phyloP scores from a whole-genome alignment of 73 alveolate genomes.

The Uronychia setigera region DNA sequence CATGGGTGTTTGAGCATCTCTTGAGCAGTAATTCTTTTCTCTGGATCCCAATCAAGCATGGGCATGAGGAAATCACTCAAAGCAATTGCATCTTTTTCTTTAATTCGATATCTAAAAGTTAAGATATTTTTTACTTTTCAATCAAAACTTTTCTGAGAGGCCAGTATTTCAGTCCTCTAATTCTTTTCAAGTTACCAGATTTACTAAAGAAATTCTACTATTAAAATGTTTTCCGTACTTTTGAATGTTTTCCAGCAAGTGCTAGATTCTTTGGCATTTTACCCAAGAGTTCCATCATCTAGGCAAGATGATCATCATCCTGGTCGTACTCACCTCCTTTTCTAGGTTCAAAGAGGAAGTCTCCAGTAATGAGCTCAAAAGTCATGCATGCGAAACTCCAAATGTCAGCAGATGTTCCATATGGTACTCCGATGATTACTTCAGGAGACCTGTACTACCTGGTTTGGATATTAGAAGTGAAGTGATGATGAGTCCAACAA shows the following conservation, averaged over 20 bases:
- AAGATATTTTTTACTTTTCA: slow-evolving; percentile 36
- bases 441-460: slow-evolving; percentile 94
- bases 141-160: slow-evolving; percentile 69
- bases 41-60: slow-evolving; percentile 82
- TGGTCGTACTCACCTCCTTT: slow-evolving; percentile 65
- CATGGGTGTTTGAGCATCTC: slow-evolving; percentile 83
- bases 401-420: slow-evolving; percentile 90
- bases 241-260: slow-evolving; percentile 64
- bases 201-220: slow-evolving; percentile 51
- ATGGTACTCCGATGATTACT: slow-evolving; percentile 88
- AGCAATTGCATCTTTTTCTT: slow-evolving; percentile 71
- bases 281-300: slow-evolving; percentile 81
- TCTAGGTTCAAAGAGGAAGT: slow-evolving; percentile 92
- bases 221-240: slow-evolving; percentile 25
- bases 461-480: slow-evolving; percentile 89
- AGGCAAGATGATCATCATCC: slow-evolving; percentile 89
- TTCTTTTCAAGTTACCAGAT: slow-evolving; percentile 77
- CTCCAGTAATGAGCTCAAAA: slow-evolving; percentile 95
- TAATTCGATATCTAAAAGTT: slow-evolving; percentile 76
- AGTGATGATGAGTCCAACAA: slow-evolving; percentile 93
- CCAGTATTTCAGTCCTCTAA: slow-evolving; percentile 73
- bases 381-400: slow-evolving; percentile 96
- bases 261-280: slow-evolving; percentile 76
- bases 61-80: slow-evolving; percentile 70
- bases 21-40: slow-evolving; percentile 80